A percentile compares a stretch with the other conserved stretches of the same genome.
These are phyloP conservation scores for Fusarium miscanthi DNA, from an alignment of 2,329 filamentous ascomycete species.

Conservation along the genomic window DNA sequence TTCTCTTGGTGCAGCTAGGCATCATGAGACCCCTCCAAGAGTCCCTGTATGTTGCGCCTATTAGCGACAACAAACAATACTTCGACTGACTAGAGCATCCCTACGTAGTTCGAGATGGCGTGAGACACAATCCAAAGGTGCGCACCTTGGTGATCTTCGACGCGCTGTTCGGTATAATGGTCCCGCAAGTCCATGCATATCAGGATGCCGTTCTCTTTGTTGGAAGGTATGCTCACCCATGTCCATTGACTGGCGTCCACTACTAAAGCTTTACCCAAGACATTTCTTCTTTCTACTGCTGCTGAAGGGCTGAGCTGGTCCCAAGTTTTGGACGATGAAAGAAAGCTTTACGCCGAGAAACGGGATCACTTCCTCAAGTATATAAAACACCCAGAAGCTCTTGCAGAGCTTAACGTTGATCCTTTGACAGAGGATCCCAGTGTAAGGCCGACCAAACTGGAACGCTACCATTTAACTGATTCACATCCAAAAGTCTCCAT, in stretches of 20 bases:
- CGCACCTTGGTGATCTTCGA: slow-evolving; percentile 70
- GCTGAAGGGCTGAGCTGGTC: slow-evolving; percentile 75
- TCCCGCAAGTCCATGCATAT: slow-evolving; percentile 70
- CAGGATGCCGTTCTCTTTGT: slow-evolving; percentile 85
- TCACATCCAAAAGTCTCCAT: slow-evolving; percentile 76
- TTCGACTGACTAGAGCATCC: slow-evolving; percentile 38
- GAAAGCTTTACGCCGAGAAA: slow-evolving; percentile 78
- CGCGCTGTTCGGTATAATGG: slow-evolving; percentile 71
- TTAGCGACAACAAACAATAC: slow-evolving; percentile 1
- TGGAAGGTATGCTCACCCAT: slow-evolving; percentile 77
- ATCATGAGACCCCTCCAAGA: slow-evolving; percentile 54
- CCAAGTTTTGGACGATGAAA: slow-evolving; percentile 72
- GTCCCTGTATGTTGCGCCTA: slow-evolving; percentile 49
- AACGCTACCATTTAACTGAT: slow-evolving; percentile 15
- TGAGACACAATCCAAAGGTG: slow-evolving; percentile 67
- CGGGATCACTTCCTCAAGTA: slow-evolving; percentile 81
- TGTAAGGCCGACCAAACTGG: slow-evolving; percentile 51
- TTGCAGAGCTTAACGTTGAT: slow-evolving; percentile 77
- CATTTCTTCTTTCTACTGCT: slow-evolving; percentile 82
- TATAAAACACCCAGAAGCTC: slow-evolving; percentile 84
- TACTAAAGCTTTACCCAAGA: slow-evolving; percentile 58
- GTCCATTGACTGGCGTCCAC: background rate
- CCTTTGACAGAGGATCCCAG: slow-evolving; percentile 84
- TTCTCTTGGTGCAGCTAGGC: slow-evolving; percentile 2
- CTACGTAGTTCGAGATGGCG: slow-evolving; percentile 73